Percentiles rank a stretch among this genome's conserved stretches.
phyloP scores from a whole-genome alignment of 495 filamentous ascomycete genomes.

The Xylaria castorea region DNA sequence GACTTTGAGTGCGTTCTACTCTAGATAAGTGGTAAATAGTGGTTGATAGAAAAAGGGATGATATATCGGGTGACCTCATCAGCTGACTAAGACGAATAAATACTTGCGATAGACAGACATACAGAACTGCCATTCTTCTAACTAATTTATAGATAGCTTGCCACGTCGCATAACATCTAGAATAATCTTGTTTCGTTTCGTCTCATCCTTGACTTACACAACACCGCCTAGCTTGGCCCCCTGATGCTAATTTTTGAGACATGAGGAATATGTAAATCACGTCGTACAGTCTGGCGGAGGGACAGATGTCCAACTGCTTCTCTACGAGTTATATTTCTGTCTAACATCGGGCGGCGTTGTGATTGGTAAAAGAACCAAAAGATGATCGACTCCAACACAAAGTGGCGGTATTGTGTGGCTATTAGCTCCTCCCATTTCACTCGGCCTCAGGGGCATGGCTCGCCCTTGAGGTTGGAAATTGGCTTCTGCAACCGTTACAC shows the following conservation, averaged over 20 bases:
- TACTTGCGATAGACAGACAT: background rate
- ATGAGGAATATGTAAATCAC: background rate
- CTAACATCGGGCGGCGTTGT: background rate
- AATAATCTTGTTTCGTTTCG: background rate
- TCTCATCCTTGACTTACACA: background rate
- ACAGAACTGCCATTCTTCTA: background rate
- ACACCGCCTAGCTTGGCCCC: background rate
- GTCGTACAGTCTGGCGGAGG: background rate
- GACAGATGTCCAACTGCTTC: background rate
- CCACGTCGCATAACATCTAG: background rate
- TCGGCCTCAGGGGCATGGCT: background rate
- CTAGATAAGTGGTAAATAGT: background rate
- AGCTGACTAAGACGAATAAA: background rate
- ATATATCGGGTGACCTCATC: background rate
- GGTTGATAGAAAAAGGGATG: background rate
- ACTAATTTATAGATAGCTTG: background rate
- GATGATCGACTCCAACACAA: background rate
- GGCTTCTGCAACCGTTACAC: too few relatives aligned
- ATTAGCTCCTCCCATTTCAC: background rate
- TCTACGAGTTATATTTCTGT: background rate
- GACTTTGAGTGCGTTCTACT: background rate
- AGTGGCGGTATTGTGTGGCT: background rate
- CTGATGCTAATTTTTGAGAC: background rate
- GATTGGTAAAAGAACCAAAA: background rate
- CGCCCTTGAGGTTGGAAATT: too few relatives aligned